Base-by-base conservation (phyloP, 306 rosid species). In the Quercus aquifolioides region DNA sequence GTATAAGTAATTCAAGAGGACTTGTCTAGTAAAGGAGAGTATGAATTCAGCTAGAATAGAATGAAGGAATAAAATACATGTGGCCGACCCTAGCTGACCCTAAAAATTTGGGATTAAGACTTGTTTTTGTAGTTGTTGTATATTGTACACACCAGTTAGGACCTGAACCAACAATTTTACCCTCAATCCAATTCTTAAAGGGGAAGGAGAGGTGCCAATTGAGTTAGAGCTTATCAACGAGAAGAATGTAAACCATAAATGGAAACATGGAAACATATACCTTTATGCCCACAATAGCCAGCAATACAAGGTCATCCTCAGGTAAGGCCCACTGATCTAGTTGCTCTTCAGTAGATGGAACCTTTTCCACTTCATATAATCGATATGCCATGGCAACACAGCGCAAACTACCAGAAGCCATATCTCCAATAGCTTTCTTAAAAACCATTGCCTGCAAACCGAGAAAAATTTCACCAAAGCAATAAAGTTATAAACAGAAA, bases 261-360 rank as follows among this genome's bases (percentile, higher is more conserved):
- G 6, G n/a, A 31, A 21, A 58, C 30, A 20, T 30, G 65, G 49
- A 83, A 52, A 79, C 9, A 55, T 68, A 23, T 79, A 90, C 98
- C 98, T 94, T 94, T 69, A 94, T 76, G 76, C 98, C 98, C 75
- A 94, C 88, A 78, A 94, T 90, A 77, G 98, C 98, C 85, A 94
- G 85, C 81, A 94, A 86, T 72, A 87, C 76, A 75, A 94, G 98
- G 81, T 87, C 89, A 55, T 90, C 86, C 80, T 88, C 98, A n/a
- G 98, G 98, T 76, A 89, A 78, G 71, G 89, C 86, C 98, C 98
- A 94, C 62, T 76, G 75, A 74, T 79, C 85, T 55, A 92, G 90
- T 69, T 89, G 92, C 54, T 91, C 96, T 67, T 90, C 96, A 69
- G 86, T 82, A 56, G 75, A 69, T 49, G 97, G 97, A 81, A 94